phyloP scores from a whole-genome alignment of 2,329 filamentous ascomycete genomes.

The Tolypocladium nubicola region DNA sequence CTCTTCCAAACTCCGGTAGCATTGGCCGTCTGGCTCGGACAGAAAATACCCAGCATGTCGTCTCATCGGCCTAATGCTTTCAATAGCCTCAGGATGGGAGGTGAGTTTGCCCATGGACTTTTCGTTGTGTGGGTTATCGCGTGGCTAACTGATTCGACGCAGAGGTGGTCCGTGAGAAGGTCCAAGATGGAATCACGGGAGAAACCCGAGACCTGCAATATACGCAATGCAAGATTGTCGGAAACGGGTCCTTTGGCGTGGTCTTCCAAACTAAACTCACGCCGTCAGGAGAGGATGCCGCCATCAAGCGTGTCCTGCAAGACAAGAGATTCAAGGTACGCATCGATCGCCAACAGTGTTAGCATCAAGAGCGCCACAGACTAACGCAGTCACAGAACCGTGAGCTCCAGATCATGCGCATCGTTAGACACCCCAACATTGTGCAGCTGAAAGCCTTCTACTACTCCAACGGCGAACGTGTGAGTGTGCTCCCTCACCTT shows the following conservation, averaged over 20 bases:
- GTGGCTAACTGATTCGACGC: conserved; percentile 14
- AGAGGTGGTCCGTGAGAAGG: conserved; percentile 98
- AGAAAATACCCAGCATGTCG: conserved; percentile 51
- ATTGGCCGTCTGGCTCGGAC: conserved; percentile 14
- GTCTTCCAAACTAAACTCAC: conserved; percentile 99
- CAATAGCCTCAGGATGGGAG: conserved; percentile 85
- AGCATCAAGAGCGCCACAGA: neutral
- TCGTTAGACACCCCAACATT: conserved; percentile 97
- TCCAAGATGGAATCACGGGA: conserved; percentile 94
- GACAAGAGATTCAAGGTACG: conserved; percentile 98
- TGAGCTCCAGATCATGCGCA: conserved; percentile 98
- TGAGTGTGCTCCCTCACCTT: conserved; percentile 33
- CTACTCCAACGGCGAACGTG: conserved; percentile 96
- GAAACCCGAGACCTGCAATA: conserved; percentile 96
- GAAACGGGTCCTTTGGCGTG: conserved; percentile 96
- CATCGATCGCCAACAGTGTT: conserved; percentile 8
- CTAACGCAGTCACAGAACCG: conserved; percentile 62
- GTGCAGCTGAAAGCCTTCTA: conserved; percentile 99
- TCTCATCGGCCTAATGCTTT: conserved; percentile 88
- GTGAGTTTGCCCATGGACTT: conserved; percentile 44
- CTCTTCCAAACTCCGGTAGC: conserved; percentile 14
- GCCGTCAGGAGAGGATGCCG: conserved; percentile 94
- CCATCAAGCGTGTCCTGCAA: conserved; percentile 97
- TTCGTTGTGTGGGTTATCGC: conserved; percentile 4
- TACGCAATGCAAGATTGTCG: conserved; percentile 98